Conservation (phyloP, 768 basidiomycete genomes). For the Phlegmacium glaucopus region DNA sequence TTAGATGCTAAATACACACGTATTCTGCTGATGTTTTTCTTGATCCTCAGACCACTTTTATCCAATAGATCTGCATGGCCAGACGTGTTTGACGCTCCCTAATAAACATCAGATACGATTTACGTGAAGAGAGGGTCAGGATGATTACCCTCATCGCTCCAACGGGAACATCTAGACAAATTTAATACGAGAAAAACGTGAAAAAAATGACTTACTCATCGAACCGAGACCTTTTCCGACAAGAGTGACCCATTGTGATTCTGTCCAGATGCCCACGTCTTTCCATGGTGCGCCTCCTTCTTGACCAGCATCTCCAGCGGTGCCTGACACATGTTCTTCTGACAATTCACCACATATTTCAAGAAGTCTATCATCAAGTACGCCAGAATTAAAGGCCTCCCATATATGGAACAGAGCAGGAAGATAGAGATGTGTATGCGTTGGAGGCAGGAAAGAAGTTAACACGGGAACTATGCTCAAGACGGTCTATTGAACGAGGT, state of each 20-base stretch:
- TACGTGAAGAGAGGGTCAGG: not conserved
- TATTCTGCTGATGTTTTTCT: slow-evolving; percentile 64
- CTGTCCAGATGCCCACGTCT: slow-evolving; percentile 87
- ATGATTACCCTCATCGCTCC: slow-evolving; percentile 57
- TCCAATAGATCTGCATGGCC: slow-evolving; percentile 64
- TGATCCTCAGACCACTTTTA: slow-evolving; percentile 59
- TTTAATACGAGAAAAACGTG: too few species aligned
- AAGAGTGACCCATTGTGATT: slow-evolving; percentile 79
- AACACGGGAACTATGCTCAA: slow-evolving; percentile 73
- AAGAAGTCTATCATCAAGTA: slow-evolving; percentile 72
- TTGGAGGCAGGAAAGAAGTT: slow-evolving; percentile 73
- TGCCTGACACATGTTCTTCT: slow-evolving; percentile 66
- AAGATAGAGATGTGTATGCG: slow-evolving; percentile 62
- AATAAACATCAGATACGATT: slow-evolving; percentile 4
- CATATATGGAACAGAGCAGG: slow-evolving; percentile 72
- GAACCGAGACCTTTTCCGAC: slow-evolving; percentile 80
- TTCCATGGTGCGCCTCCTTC: slow-evolving; percentile 64
- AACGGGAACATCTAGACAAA: slow-evolving; percentile 61
- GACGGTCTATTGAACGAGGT: slow-evolving; percentile 42
- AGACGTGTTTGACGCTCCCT: slow-evolving; percentile 66
- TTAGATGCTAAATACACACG: slow-evolving; percentile 35
- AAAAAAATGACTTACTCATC: slow-evolving; percentile 52
- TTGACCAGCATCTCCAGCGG: slow-evolving; percentile 45
- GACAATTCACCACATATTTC: slow-evolving; percentile 68
- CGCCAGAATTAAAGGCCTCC: slow-evolving; percentile 74